Conservation (phyloP, 2,329 filamentous ascomycete species). For the Diaporthe sp. region DNA sequence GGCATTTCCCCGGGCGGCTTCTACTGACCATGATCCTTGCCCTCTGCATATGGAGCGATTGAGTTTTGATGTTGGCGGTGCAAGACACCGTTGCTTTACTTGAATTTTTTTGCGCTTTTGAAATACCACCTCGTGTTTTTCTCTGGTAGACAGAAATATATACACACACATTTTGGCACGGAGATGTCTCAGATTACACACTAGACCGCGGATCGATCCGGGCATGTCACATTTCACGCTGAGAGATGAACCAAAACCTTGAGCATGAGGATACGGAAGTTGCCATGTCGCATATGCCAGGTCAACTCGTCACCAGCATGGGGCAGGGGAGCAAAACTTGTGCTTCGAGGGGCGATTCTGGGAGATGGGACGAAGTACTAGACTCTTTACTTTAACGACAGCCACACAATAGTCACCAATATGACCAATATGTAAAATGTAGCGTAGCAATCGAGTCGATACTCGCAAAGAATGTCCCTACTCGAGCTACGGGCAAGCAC, state of each 20-base stretch:
- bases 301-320: neutral
- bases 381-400: neutral
- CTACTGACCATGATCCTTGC: slow-evolving; percentile 10
- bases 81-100: neutral
- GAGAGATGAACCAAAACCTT: neutral
- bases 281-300: neutral
- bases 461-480: slow-evolving; percentile 19
- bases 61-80: slow-evolving; percentile 1
- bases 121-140: slow-evolving; percentile 11
- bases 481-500: neutral
- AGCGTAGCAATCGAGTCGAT: neutral
- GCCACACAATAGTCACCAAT: no score
- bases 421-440: neutral
- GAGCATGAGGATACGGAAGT: neutral
- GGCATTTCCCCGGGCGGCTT: slow-evolving; percentile 7
- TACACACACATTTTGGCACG: neutral
- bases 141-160: slow-evolving; percentile 15
- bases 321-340: neutral
- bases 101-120: neutral
- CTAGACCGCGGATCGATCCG: neutral
- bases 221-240: neutral
- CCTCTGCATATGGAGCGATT: slow-evolving; percentile 24
- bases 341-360: neutral
- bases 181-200: neutral
- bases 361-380: neutral